Conservation (phyloP, 768 basidiomycete genomes). For the Pleurotus platypus region DNA sequence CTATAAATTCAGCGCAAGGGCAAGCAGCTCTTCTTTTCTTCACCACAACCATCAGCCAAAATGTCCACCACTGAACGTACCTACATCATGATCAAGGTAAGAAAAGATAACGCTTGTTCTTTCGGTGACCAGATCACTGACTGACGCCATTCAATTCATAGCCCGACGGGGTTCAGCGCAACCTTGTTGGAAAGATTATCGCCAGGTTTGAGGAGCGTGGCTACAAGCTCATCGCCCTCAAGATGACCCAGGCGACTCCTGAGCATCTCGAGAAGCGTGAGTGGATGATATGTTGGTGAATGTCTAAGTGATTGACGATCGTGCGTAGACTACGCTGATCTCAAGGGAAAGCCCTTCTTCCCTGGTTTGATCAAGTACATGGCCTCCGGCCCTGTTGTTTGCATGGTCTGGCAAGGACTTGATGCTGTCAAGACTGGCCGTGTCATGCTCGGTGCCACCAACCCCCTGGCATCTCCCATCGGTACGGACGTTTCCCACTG, state of each 20-base stretch:
- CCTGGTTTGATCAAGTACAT: conserved; percentile 95
- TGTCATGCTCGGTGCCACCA: conserved; percentile 93
- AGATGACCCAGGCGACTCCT: conserved; percentile 76
- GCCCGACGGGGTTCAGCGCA: conserved; percentile 99
- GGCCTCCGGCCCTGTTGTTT: conserved; percentile 92
- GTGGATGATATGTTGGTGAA: conserved; percentile 19
- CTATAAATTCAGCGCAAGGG: neutral
- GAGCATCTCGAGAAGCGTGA: conserved; percentile 90
- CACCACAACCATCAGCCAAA: conserved; percentile 21
- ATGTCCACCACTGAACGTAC: conserved; percentile 85
- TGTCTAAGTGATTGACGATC: conserved; percentile 13
- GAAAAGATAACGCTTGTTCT: conserved; percentile 1
- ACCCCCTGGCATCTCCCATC: conserved; percentile 86
- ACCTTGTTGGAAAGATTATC: conserved; percentile 94
- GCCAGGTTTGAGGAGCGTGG: conserved; percentile 95
- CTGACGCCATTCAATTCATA: conserved; percentile 24
- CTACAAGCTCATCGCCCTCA: conserved; percentile 94
- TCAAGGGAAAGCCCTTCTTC: conserved; percentile 94
- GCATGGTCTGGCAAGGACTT: conserved; percentile 93
- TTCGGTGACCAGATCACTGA: conserved; percentile 1
- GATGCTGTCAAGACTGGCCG: conserved; percentile 95
- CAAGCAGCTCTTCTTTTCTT: too few relatives aligned
- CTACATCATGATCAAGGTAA: conserved; percentile 99
- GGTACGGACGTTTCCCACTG: conserved; percentile 42
- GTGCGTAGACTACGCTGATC: conserved; percentile 86